A percentile compares a stretch with the other conserved stretches of the same genome.
phyloP scores from a whole-genome alignment of 108 stramenopile genomes.

The Phaeodactylum tricornutum region DNA sequence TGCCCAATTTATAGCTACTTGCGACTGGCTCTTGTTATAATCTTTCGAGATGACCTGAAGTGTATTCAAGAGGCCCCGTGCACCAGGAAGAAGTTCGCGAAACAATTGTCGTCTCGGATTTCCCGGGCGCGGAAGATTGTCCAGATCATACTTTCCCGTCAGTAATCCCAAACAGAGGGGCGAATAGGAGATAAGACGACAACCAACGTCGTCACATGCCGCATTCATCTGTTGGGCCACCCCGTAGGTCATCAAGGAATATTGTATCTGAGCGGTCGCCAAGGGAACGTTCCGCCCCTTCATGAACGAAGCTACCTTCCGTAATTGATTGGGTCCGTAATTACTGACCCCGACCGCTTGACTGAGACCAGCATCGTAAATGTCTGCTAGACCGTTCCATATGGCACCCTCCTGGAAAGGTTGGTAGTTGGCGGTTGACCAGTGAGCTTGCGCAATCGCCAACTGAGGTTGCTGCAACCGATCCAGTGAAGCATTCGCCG shows the following conservation, averaged over 20 bases:
- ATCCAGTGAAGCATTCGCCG: conserved; percentile 48
- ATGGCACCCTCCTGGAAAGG: conserved; percentile 71
- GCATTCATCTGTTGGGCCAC: conserved; percentile 49
- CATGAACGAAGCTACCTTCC: conserved; percentile 34
- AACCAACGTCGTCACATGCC: conserved; percentile 58
- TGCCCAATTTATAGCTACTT: conserved; percentile 90
- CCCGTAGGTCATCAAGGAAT: conserved; percentile 68
- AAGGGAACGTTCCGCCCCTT: conserved; percentile 65
- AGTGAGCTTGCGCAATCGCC: conserved; percentile 69
- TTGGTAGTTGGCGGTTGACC: conserved; percentile 80
- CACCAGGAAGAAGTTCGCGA: conserved; percentile 68
- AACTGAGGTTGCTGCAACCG: conserved; percentile 68
- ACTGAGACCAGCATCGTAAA: conserved; percentile 65
- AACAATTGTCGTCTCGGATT: conserved; percentile 69
- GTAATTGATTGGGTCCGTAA: conserved; percentile 67
- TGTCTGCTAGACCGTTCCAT: conserved; percentile 72
- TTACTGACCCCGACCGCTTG: conserved; percentile 76
- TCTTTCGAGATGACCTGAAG: conserved; percentile 58
- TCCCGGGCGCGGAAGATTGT: conserved; percentile 54
- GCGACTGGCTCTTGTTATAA: conserved; percentile 58
- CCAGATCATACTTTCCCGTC: conserved; percentile 69
- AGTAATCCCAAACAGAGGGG: conserved; percentile 75
- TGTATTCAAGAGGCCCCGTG: conserved; percentile 42
- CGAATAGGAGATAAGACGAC: conserved; percentile 70
- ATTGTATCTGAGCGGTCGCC: conserved; percentile 75